Conservation (phyloP, 345 rosid genomes). For the Corchorus capsularis region DNA sequence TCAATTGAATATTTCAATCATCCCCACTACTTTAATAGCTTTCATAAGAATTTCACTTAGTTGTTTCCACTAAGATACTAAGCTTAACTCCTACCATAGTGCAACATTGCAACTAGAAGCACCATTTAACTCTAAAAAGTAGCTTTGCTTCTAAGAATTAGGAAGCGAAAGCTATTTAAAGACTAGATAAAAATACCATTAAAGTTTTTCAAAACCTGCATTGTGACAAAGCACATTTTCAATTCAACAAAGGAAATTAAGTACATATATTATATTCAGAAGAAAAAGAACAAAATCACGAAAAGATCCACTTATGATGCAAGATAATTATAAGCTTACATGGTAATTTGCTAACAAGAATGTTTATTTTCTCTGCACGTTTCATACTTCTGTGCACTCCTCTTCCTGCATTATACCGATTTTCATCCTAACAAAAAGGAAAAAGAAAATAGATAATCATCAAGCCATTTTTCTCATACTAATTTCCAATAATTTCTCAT, state of each 20-base stretch:
- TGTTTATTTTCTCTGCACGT: constrained; percentile 92
- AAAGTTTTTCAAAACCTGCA: background rate
- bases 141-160: background rate
- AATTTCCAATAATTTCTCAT: constrained; percentile 1
- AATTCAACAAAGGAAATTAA: background rate
- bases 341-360: constrained; percentile 70
- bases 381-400: constrained; percentile 92
- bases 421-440: constrained; percentile 60
- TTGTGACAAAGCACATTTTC: constrained; percentile 1
- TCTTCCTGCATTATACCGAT: constrained; percentile 85
- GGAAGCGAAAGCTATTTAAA: background rate
- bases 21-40: background rate
- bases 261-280: background rate
- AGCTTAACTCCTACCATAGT: background rate
- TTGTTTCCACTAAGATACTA: background rate
- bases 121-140: background rate
- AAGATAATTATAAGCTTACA: constrained; percentile 45
- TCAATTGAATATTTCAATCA: background rate
- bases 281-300: too few species aligned
- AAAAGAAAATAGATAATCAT: too few species aligned
- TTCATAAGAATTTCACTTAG: background rate
- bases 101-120: background rate
- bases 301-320: background rate
- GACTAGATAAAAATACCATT: background rate
- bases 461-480: too few species aligned